Conservation (phyloP, 2,329 filamentous ascomycete genomes). For the Hymenoscyphus fructigenus region DNA sequence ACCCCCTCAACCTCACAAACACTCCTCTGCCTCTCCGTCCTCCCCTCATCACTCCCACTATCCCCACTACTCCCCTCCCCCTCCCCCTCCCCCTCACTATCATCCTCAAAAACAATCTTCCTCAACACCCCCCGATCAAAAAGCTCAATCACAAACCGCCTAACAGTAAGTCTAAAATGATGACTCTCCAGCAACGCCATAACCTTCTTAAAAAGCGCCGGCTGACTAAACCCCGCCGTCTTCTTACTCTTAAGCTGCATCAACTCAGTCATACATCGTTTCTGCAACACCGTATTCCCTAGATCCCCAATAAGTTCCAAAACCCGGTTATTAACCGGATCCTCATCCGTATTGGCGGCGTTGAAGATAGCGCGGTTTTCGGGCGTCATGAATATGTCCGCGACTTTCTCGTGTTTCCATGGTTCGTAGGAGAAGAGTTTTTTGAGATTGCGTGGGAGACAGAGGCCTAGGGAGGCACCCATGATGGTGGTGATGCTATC, state of each 20-base stretch:
- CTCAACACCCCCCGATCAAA: conserved; percentile 90
- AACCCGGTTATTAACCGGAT: conserved; percentile 68
- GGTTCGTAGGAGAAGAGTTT: conserved; percentile 72
- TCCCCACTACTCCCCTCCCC: conserved; percentile 43
- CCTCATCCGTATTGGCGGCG: conserved; percentile 53
- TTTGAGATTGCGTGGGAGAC: conserved; percentile 75
- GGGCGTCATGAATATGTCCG: conserved; percentile 39
- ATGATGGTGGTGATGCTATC: conserved; percentile 83
- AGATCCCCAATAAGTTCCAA: conserved; percentile 83
- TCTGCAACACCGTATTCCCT: conserved; percentile 89
- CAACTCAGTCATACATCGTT: conserved; percentile 80
- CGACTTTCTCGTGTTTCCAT: conserved; percentile 47
- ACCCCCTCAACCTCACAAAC: conserved; percentile 38
- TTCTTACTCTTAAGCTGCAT: conserved; percentile 76
- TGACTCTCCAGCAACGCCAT: conserved; percentile 84
- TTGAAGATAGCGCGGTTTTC: conserved; percentile 47
- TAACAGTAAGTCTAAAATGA: conserved; percentile 82
- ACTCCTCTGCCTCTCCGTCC: conserved; percentile 58
- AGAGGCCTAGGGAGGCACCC: conserved; percentile 82
- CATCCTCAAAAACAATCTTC: conserved; percentile 76
- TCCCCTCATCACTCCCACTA: conserved; percentile 36
- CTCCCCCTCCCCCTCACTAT: conserved; percentile 37
- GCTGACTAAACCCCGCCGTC: conserved; percentile 71
- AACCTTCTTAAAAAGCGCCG: conserved; percentile 78
- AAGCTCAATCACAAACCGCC: conserved; percentile 87